Evolutionary conservation across 495 filamentous ascomycete species (phyloP), one percentile per base, ranked within the genome.

Genomic region (Glarea lozoyensis): DNA sequence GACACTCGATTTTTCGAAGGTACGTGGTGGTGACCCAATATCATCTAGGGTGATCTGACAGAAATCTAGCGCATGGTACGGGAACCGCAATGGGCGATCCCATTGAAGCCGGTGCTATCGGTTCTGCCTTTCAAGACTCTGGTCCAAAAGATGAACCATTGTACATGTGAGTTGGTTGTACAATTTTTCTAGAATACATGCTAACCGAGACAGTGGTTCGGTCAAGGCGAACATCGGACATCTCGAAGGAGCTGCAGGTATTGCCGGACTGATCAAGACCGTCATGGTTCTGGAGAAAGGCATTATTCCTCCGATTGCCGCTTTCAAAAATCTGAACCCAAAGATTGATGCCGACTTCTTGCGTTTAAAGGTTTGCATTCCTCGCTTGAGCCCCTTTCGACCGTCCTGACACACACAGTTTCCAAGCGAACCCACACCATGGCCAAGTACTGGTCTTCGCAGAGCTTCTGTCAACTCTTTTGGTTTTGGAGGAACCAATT

Each of bases 181-280:
- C 25, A 7, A 29, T n/a, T n/a, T 29, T 29, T 29, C n/a, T n/a
- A n/a, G n/a, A n/a, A n/a, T n/a, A n/a, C n/a, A n/a, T n/a, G n/a
- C n/a, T n/a, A n/a, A n/a, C n/a, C n/a, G n/a, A 29, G 7, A n/a
- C n/a, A 29, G 25, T 10, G 72, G 77, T 9, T 71, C 73, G 0
- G 60, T 73, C 0, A 81, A 82, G 50, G 65, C 70, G 1, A 78
- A 78, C 43, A 67, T 80, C 15, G 76, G 78, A 9, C 78, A 82
- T 51, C 46, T 69, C 2, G 78, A 81, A 51, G 72, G 66, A 10
- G 66, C 68, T 10, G 69, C 66, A 38, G 78, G 78, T 15, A 59
- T 81, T 23, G 65, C 72, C 0, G 70, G 68, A 4, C 42, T 82
- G 5, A 73, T 82, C 37, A 82, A 82, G 43, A 65, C 67, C 1